Conservation (phyloP, 352 stramenopile genomes). For the Thalassiosira sp. region DNA sequence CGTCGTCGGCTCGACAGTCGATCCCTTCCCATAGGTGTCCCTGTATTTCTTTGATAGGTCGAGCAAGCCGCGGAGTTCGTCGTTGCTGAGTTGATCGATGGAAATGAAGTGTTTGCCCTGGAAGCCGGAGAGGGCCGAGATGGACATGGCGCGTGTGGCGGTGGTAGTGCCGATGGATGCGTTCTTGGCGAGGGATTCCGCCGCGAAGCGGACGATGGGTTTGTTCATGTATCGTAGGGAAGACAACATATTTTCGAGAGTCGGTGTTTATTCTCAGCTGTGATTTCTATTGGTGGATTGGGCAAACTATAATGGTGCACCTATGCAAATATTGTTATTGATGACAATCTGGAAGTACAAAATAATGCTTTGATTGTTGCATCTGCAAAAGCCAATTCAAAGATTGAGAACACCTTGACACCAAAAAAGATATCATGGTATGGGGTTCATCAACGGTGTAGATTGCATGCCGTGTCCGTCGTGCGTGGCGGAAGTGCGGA, state of each 20-base stretch:
- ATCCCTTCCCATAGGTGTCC: constrained; percentile 61
- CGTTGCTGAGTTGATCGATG: constrained; percentile 80
- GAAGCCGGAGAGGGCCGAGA: constrained; percentile 49
- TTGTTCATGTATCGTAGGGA: constrained; percentile 34
- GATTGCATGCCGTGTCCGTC: too few species aligned
- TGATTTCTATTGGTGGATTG: neutral
- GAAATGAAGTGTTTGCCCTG: constrained; percentile 78
- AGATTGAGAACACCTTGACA: neutral
- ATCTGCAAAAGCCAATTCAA: too few species aligned
- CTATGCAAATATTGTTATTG: too few species aligned
- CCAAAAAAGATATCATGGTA: too few species aligned
- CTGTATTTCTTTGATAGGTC: constrained; percentile 75
- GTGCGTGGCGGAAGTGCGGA: too few species aligned
- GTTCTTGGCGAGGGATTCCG: constrained; percentile 25
- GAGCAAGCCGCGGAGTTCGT: constrained; percentile 76
- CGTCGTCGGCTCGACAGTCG: constrained; percentile 32
- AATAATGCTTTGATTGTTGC: too few species aligned
- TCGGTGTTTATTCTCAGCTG: too few species aligned
- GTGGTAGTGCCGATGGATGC: neutral
- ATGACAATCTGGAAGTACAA: too few species aligned
- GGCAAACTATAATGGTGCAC: too few species aligned
- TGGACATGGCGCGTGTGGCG: constrained; percentile 43
- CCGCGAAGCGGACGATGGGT: constrained; percentile 15
- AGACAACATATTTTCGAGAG: constrained; percentile 36
- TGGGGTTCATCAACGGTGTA: too few species aligned